Conservation (phyloP, 495 filamentous ascomycete genomes). For the Neurospora sp. region DNA sequence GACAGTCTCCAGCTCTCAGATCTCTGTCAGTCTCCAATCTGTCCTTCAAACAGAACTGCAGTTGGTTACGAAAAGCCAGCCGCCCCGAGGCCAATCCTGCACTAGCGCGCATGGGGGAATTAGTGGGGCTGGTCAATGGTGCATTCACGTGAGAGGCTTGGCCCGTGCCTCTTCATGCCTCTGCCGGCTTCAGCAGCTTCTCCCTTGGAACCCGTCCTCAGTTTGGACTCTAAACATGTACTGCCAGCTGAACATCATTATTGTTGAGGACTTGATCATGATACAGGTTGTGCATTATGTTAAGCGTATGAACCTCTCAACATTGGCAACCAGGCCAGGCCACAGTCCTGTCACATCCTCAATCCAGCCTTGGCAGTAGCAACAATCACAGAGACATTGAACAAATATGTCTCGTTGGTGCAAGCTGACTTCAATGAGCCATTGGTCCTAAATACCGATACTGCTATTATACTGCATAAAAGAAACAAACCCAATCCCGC, state of each 20-base stretch:
- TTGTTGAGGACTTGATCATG: neutral
- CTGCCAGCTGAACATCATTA: neutral
- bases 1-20: neutral
- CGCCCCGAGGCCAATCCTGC: conserved; percentile 9
- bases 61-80: conserved; percentile 21
- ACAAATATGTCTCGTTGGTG: neutral
- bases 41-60: neutral
- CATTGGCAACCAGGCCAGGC: neutral
- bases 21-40: neutral
- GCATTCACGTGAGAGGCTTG: neutral
- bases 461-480: neutral
- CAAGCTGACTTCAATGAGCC: neutral
- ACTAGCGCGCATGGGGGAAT: conserved; percentile 3
- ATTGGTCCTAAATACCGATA: neutral
- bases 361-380: neutral
- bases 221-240: neutral
- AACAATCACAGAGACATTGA: neutral
- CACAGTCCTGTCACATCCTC: neutral
- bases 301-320: neutral
- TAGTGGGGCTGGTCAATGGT: neutral
- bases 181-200: neutral
- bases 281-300: neutral
- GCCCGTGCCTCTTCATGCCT: neutral
- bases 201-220: neutral
- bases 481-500: neutral